Conservation (phyloP, 2,329 filamentous ascomycete species). For the Alternaria arbusti region DNA sequence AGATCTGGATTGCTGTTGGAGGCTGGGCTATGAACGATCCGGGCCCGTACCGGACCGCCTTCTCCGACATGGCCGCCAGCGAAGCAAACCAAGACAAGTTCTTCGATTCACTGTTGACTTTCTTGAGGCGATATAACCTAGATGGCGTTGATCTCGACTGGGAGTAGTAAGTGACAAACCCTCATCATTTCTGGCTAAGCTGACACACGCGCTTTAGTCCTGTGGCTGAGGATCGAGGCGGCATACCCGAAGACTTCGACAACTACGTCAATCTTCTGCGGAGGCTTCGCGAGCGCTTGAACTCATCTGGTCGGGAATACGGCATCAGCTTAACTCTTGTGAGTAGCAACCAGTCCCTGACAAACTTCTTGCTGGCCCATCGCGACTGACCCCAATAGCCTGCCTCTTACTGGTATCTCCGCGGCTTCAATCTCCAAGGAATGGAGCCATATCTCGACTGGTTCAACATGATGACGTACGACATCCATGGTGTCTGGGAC, state of each 20-base stretch:
- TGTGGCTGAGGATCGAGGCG: constrained; percentile 43
- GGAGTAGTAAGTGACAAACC: not conserved
- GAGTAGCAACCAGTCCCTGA: not conserved
- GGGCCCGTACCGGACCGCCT: constrained; percentile 29
- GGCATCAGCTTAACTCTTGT: constrained; percentile 19
- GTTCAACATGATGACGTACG: constrained; percentile 56
- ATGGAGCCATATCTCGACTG: constrained; percentile 40
- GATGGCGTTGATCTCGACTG: constrained; percentile 57
- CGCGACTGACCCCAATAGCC: constrained; percentile 1
- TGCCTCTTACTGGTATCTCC: constrained; percentile 30
- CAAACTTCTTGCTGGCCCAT: not conserved
- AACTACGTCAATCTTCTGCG: constrained; percentile 16
- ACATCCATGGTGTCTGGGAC: constrained; percentile 56
- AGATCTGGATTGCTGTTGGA: constrained; percentile 50
- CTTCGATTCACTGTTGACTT: constrained; percentile 42
- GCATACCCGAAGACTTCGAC: constrained; percentile 39
- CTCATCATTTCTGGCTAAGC: not conserved
- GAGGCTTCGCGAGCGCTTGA: not conserved
- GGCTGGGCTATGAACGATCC: constrained; percentile 52
- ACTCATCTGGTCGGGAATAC: not conserved
- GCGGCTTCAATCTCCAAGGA: constrained; percentile 28
- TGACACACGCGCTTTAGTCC: not conserved
- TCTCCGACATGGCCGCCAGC: constrained; percentile 23
- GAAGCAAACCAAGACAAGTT: constrained; percentile 35
- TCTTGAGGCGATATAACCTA: constrained; percentile 51